Base-by-base conservation (phyloP, 2,329 filamentous ascomycete species). In the Aspergillus persii region DNA sequence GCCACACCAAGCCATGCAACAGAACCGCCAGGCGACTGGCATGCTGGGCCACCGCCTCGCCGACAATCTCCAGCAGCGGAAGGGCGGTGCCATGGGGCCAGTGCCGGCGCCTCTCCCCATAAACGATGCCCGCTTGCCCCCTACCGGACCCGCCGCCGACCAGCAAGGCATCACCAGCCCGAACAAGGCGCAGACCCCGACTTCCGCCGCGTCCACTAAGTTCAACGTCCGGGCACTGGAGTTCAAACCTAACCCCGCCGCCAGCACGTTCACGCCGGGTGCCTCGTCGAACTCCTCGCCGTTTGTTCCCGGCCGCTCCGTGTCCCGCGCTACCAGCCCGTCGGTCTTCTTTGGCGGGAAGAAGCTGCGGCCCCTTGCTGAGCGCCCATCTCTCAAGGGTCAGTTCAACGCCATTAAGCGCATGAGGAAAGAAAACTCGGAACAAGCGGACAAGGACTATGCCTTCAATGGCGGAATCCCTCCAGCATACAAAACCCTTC, bases 221-320 rank as follows among this genome's bases (percentile, higher is more conserved):
- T 83, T 88, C 73, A 88, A 87, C 63, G 85, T 84, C 39, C 83
- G 82, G 55, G 86, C 86, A 0, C 77, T 83, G 70, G 92, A 96
- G 69, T 98, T 97, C 77, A 88, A 89, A 64, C 95, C 94, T 18
- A 96, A 89, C 68, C 88, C 91, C 4, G 89, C 89, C 62, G 92
- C 93, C 0, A 84, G 85, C 49, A 83, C 89, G 1, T 98, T 99
- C 77, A 94, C 88, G 66, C 94, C 90, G 78, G 80, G 82, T 2
- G 75, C 49, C 74, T 80, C 63, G 50, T 78, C 79, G 49, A 96
- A 90, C 70, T 91, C 92, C 31, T 83, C 84, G 36, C 86, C 88
- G 2, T 79, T 79, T 64, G 82, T 83, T 65, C 89, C 83, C 57
- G 76, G 74, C 51, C 76, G 69, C 49, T 77, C 80, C 51, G 72